A percentile compares a stretch with the other conserved stretches of the same genome.
Evolutionary conservation across 768 basidiomycete genomes (phyloP).

Genomic region (Tephrocybe sp.): DNA sequence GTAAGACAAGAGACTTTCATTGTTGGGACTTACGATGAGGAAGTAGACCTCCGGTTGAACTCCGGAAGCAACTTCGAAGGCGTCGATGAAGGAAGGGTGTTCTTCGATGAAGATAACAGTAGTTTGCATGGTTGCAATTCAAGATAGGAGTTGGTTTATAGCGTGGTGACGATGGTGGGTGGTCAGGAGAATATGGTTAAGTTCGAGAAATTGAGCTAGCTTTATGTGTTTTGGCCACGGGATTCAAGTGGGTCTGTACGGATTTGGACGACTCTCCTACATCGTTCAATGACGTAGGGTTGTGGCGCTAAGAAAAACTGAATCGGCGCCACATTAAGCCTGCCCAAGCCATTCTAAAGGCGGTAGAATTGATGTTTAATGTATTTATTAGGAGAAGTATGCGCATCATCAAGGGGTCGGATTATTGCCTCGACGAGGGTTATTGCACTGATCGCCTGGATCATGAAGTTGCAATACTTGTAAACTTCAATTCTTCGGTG

Average conservation of each 20-base stretch:
- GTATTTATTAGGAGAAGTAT: too few relatives aligned
- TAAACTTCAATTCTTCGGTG: too few relatives aligned
- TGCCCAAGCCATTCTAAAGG: neutral
- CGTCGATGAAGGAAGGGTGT: slow-evolving; percentile 1
- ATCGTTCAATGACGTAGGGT: neutral
- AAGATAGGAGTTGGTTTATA: slow-evolving; percentile 1
- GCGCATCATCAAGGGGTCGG: too few relatives aligned
- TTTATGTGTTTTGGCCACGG: neutral
- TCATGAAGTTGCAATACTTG: too few relatives aligned
- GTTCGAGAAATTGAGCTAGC: neutral
- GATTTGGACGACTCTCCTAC: neutral
- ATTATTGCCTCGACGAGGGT: too few relatives aligned
- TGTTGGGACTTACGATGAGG: neutral
- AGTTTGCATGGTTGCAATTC: neutral
- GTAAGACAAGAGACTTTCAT: neutral
- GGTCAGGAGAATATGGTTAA: neutral
- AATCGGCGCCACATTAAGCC: neutral
- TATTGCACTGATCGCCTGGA: too few relatives aligned
- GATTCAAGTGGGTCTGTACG: neutral
- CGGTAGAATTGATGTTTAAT: too few relatives aligned
- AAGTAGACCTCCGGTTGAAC: neutral
- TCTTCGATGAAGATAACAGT: neutral
- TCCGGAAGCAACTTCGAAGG: neutral
- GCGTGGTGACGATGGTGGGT: neutral
- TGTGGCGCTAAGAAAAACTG: neutral